These are phyloP conservation scores for Hippophae rhamnoides DNA, from an alignment of 306 rosid genomes.

Conservation along the genomic window DNA sequence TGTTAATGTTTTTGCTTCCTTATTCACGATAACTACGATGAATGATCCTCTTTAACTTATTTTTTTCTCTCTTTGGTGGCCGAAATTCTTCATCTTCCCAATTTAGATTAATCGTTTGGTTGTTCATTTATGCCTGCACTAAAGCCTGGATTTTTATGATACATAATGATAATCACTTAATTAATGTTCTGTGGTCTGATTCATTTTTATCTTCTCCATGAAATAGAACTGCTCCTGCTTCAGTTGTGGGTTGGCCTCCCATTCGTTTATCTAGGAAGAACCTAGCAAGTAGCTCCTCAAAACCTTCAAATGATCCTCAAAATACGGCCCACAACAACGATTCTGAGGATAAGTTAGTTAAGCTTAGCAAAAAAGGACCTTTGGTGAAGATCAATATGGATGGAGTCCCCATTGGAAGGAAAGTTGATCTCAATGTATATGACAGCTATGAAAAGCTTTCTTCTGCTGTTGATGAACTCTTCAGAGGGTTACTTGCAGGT, in stretches of 20 bases:
- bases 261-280: conserved; percentile 71
- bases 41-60: too few species aligned
- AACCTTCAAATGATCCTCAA: conserved; percentile 3
- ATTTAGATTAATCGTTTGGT: too few species aligned
- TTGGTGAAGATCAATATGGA: conserved; percentile 88
- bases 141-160: too few species aligned
- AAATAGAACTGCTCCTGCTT: conserved; percentile 43
- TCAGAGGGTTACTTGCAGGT: conserved; percentile 67
- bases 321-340: not conserved
- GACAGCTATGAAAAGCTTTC: conserved; percentile 75
- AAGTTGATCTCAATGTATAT: conserved; percentile 68
- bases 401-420: conserved; percentile 86
- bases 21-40: too few species aligned
- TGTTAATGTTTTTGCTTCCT: too few species aligned
- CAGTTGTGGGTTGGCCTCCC: conserved; percentile 95
- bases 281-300: conserved; percentile 41
- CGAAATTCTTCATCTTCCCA: too few species aligned
- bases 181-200: too few species aligned
- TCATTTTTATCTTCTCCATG: too few species aligned
- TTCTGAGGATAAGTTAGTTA: not conserved
- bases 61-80: too few species aligned
- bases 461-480: conserved; percentile 62
- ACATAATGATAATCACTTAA: too few species aligned
- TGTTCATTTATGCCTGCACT: too few species aligned
- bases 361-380: conserved; percentile 19